Evolutionary conservation across 2,329 filamentous ascomycete genomes (phyloP).

Genomic region (Colletotrichum sp.): DNA sequence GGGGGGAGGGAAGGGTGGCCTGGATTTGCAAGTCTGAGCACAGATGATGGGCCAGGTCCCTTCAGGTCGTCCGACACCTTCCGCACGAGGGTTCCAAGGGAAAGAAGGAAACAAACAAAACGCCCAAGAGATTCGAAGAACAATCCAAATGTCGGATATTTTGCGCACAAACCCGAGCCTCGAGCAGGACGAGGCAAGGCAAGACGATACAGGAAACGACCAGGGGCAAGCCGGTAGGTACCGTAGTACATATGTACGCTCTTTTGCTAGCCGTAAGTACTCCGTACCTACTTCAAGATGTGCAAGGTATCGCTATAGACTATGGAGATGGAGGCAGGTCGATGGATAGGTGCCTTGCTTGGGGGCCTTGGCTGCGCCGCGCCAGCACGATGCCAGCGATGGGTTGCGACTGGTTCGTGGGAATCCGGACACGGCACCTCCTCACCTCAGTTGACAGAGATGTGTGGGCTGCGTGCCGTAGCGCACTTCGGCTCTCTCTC

Average conservation of each 20-base stretch:
- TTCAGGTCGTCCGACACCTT: background rate
- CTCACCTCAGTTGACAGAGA: background rate
- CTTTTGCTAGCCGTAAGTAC: background rate
- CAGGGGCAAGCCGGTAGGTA: background rate
- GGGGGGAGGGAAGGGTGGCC: background rate
- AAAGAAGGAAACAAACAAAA: background rate
- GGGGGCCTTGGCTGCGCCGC: background rate
- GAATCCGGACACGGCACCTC: constrained; percentile 18
- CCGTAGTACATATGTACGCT: background rate
- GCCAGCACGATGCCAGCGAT: constrained; percentile 9
- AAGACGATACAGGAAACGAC: background rate
- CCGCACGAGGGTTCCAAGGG: background rate
- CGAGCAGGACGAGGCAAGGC: background rate
- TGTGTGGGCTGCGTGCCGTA: constrained; percentile 7
- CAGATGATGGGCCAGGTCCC: background rate
- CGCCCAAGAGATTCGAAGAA: background rate
- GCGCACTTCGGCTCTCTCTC: background rate
- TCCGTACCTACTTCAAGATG: background rate
- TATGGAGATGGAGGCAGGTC: background rate
- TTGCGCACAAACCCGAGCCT: background rate
- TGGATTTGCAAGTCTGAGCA: background rate
- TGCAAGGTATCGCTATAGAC: background rate
- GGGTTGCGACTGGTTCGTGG: constrained; percentile 20
- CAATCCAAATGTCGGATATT: background rate
- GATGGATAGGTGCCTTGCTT: background rate